Base-by-base conservation (phyloP, 73 alveolate genomes). In the Paramecium bursaria region DNA sequence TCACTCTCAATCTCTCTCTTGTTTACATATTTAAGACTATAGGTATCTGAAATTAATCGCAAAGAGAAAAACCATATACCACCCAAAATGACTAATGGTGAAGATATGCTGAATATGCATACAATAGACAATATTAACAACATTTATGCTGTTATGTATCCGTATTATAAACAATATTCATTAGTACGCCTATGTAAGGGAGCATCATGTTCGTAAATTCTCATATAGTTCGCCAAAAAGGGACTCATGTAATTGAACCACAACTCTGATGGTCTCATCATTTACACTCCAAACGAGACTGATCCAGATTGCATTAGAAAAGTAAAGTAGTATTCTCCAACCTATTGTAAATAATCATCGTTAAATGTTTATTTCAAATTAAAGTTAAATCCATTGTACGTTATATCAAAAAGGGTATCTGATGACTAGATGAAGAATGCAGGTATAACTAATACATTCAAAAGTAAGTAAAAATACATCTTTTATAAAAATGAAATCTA, bases 361-460 rank as follows among this genome's bases (percentile, higher is more conserved):
- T 57, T 50, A 13, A 57, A 57, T 27, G 76, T 50, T 29, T 57
- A 30, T 22, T 57, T 11, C 9, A 57, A 57, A 30, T 23, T n/a
- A 2, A 57, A 30, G 9, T 57, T 30, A 57, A 57, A 57, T 57
- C 76, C 76, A 27, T 57, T 57, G 33, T 57, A 57, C 17, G 76
- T 57, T 3, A 57, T 57, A 57, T 57, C 33, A 30, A 57, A 57
- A 13, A 57, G 31, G 1, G 76, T 57, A 6, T 57, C 76, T 27
- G 76, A 57, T 29, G 76, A 57, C 7, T 57, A n/a, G 11, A 57
- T 23, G 17, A 57, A 30, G 33, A 57, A 57, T 17, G 76, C 76
- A n/a, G 76, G 76, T n/a, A 57, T 57, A 7, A 57, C 76, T 30
- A 57, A 57, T 4, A 57, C 76, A 57, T 57, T 57, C 33, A 57